phyloP scores from a whole-genome alignment of 768 basidiomycete species.

The Agrocybe pediades region DNA sequence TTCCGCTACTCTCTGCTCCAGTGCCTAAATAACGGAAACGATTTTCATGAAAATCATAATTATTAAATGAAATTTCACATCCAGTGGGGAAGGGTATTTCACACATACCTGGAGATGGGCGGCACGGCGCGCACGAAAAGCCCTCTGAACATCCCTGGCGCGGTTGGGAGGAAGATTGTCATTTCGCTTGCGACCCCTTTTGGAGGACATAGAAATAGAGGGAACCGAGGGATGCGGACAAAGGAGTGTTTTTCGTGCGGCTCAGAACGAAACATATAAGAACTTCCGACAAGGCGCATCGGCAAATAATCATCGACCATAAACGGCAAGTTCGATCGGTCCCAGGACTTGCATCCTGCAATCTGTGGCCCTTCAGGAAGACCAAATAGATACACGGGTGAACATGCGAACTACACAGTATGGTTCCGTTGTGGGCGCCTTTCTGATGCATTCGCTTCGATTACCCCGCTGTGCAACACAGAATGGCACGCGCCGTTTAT shows the following conservation, averaged over 20 bases:
- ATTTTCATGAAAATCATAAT: constrained; percentile 16
- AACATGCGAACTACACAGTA: no score
- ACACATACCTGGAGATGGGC: constrained; percentile 84
- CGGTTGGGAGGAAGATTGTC: constrained; percentile 80
- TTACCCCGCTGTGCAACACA: neutral
- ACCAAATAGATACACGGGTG: no score
- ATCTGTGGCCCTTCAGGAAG: constrained; percentile 4
- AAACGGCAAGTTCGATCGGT: constrained; percentile 27
- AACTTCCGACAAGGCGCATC: constrained; percentile 31
- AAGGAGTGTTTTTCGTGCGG: constrained; percentile 17
- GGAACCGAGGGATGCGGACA: constrained; percentile 28
- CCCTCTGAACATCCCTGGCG: constrained; percentile 86
- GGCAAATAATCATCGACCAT: constrained; percentile 30
- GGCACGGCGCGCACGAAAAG: constrained; percentile 86
- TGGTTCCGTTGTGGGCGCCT: neutral
- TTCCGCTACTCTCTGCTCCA: constrained; percentile 79
- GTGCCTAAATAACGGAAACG: constrained; percentile 52
- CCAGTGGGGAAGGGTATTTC: constrained; percentile 28
- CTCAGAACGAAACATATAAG: constrained; percentile 40
- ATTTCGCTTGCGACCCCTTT: constrained; percentile 84
- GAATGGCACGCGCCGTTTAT: neutral
- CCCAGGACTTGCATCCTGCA: constrained; percentile 8
- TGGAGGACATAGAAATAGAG: constrained; percentile 68
- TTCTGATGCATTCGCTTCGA: neutral
- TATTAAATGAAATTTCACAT: constrained; percentile 46